Evolutionary conservation across 2,329 filamentous ascomycete species (phyloP).

Genomic region (Macroventuria anomochaeta): DNA sequence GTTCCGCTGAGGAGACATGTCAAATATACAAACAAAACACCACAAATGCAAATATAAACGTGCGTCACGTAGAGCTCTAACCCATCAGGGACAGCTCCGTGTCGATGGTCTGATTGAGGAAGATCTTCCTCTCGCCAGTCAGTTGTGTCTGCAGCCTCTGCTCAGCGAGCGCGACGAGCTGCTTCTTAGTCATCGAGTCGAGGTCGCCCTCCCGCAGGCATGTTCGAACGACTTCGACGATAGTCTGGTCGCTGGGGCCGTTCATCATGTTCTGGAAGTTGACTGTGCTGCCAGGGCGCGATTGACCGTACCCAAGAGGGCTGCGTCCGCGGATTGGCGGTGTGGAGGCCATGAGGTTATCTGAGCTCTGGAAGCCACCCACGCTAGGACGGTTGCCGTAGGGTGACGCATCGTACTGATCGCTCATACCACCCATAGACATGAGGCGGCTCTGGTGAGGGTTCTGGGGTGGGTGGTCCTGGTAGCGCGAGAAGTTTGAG

Average conservation of each 20-base stretch:
- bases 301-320: slow-evolving; percentile 56
- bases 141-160: slow-evolving; percentile 91
- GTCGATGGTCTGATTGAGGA: slow-evolving; percentile 93
- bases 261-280: slow-evolving; percentile 64
- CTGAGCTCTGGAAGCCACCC: slow-evolving; percentile 53
- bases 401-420: slow-evolving; percentile 46
- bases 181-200: slow-evolving; percentile 98
- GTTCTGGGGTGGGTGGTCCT: slow-evolving; percentile 66
- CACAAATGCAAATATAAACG: slow-evolving; percentile 29
- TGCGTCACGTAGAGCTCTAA: slow-evolving; percentile 53
- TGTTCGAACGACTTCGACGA: slow-evolving; percentile 81
- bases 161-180: slow-evolving; percentile 83
- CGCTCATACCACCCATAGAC: slow-evolving; percentile 65
- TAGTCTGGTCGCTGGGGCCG: slow-evolving; percentile 79
- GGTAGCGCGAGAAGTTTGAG: slow-evolving; percentile 69
- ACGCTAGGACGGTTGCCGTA: slow-evolving; percentile 49
- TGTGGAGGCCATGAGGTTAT: slow-evolving; percentile 50
- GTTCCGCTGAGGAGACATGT: slow-evolving; percentile 8
- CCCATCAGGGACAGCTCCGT: slow-evolving; percentile 88
- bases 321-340: slow-evolving; percentile 54
- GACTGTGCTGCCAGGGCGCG: slow-evolving; percentile 61
- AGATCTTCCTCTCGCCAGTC: slow-evolving; percentile 81
- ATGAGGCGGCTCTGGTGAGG: slow-evolving; percentile 62
- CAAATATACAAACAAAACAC: slow-evolving; percentile 23
- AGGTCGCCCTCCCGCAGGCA: slow-evolving; percentile 89